These are phyloP conservation scores for Tetrahymena thermophila DNA, from an alignment of 73 alveolate genomes.

Conservation along the genomic window DNA sequence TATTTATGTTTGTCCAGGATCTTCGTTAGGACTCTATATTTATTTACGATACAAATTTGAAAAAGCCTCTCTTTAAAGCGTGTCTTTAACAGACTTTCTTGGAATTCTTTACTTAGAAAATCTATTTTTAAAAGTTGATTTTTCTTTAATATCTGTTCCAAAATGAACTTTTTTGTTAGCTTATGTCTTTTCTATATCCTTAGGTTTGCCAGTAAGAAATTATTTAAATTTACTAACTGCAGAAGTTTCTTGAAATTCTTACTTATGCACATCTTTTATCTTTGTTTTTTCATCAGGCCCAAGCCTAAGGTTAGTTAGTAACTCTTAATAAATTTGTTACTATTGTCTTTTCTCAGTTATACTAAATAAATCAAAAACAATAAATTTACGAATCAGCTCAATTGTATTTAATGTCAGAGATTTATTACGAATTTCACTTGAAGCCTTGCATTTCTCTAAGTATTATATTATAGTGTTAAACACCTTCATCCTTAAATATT, in stretches of 20 bases:
- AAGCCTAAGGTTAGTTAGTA: not conserved
- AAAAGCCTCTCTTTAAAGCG: not conserved
- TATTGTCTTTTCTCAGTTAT: not conserved
- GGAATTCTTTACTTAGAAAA: not conserved
- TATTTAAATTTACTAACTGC: not conserved
- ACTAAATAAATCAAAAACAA: not conserved
- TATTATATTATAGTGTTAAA: not conserved
- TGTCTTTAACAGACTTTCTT: not conserved
- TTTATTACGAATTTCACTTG: not conserved
- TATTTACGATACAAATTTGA: not conserved
- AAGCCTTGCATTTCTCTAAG: not conserved
- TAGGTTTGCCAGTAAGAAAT: too few relatives aligned
- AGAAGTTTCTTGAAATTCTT: not conserved
- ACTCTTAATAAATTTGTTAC: not conserved
- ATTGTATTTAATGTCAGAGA: not conserved
- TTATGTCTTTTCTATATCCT: not conserved
- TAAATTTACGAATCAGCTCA: not conserved
- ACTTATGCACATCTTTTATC: not conserved
- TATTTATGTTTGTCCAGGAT: not conserved
- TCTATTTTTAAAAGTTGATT: not conserved
- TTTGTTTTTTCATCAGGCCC: not conserved
- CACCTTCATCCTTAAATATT: not conserved
- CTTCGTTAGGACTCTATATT: not conserved
- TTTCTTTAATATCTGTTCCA: not conserved
- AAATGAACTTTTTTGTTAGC: not conserved